Percentiles rank a stretch among this genome's conserved stretches.
phyloP scores from a whole-genome alignment of 345 rosid species.

The Arabis hirsuta region DNA sequence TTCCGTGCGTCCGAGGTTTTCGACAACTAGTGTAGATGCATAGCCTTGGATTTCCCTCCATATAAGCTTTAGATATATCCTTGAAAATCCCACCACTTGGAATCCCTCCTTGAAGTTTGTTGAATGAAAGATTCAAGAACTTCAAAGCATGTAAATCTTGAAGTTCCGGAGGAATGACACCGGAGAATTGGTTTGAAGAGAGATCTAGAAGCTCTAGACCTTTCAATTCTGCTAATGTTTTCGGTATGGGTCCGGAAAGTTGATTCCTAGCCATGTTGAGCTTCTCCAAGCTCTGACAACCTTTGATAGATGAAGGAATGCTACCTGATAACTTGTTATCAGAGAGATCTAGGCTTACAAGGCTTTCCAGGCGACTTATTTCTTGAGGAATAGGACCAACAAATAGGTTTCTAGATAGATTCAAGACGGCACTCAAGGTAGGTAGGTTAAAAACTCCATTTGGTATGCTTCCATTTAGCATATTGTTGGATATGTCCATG shows the following conservation, averaged over 20 bases:
- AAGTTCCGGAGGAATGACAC: conserved; percentile 50
- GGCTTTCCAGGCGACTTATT: conserved; percentile 41
- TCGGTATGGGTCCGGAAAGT: conserved; percentile 51
- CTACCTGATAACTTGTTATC: conserved; percentile 48
- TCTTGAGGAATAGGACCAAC: conserved; percentile 48
- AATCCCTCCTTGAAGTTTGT: conserved; percentile 51
- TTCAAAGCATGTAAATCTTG: conserved; percentile 45
- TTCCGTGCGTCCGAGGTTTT: conserved; percentile 7
- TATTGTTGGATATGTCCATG: conserved; percentile 57
- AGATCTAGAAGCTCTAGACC: conserved; percentile 54
- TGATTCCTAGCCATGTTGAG: conserved; percentile 49
- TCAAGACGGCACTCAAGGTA: conserved; percentile 47
- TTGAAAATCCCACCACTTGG: conserved; percentile 43
- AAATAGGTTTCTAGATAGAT: conserved; percentile 52
- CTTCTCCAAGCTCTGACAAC: conserved; percentile 56
- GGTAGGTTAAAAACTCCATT: conserved; percentile 50
- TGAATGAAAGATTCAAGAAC: conserved; percentile 56
- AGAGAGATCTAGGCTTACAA: conserved; percentile 54
- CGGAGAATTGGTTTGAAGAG: conserved; percentile 55
- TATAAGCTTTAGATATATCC: conserved; percentile 39
- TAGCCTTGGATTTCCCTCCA: conserved; percentile 48
- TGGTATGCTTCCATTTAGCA: conserved; percentile 53
- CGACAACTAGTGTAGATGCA: conserved; percentile 33
- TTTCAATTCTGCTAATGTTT: conserved; percentile 42
- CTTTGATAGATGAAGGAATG: conserved; percentile 48